These are phyloP conservation scores for Penicillium crystallinum DNA, from an alignment of 495 filamentous ascomycete species.

Conservation along the genomic window DNA sequence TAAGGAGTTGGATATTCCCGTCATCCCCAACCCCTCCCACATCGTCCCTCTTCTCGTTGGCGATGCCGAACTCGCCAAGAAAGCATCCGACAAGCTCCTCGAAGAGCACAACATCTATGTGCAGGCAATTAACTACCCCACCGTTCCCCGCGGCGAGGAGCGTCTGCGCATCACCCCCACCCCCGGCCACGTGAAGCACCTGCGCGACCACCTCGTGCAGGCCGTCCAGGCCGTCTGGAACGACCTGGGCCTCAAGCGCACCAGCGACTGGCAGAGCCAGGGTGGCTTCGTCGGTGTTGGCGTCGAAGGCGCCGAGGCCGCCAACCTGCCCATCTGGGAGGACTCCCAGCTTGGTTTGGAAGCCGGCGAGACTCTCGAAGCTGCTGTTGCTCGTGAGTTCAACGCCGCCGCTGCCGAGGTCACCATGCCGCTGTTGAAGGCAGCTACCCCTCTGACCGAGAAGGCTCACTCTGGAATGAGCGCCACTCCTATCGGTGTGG, in stretches of 20 bases:
- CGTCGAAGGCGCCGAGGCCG: conserved; percentile 52
- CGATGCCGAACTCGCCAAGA: conserved; percentile 87
- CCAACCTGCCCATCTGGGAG: conserved; percentile 74
- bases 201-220: conserved; percentile 76
- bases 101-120: conserved; percentile 91
- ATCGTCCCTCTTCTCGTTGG: conserved; percentile 94
- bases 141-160: conserved; percentile 93
- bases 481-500: conserved; percentile 30
- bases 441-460: conserved; percentile 21
- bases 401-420: conserved; percentile 17
- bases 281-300: conserved; percentile 95
- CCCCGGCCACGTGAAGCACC: conserved; percentile 78
- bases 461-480: conserved; percentile 21
- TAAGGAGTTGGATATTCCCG: conserved; percentile 77
- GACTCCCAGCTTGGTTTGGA: conserved; percentile 75
- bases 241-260: conserved; percentile 82
- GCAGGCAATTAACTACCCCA: conserved; percentile 98
- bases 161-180: conserved; percentile 93
- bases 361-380: conserved; percentile 34
- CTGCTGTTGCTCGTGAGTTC: conserved; percentile 37
- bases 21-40: conserved; percentile 95
- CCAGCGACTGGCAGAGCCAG: conserved; percentile 81
- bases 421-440: conserved; percentile 23
- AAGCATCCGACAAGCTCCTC: conserved; percentile 82
- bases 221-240: conserved; percentile 85